Conservation (phyloP, 1,284 basidiomycete genomes). For the Apiotrichum gracile region DNA sequence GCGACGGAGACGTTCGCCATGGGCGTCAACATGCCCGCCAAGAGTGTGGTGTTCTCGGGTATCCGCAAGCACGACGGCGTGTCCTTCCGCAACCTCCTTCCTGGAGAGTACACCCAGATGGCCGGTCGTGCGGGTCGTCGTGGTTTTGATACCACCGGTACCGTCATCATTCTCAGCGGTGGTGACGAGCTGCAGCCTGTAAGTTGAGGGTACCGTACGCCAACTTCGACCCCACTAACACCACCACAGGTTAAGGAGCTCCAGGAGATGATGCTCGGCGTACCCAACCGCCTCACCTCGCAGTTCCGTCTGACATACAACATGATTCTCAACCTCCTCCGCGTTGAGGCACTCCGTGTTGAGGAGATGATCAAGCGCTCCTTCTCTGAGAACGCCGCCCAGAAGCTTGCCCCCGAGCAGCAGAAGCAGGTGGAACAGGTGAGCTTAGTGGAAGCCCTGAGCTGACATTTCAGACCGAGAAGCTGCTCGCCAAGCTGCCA, state of each 20-base stretch:
- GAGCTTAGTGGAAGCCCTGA: slow-evolving; percentile 23
- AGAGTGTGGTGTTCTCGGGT: slow-evolving; percentile 91
- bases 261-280: slow-evolving; percentile 87
- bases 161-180: slow-evolving; percentile 83
- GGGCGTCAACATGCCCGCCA: slow-evolving; percentile 99
- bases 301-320: slow-evolving; percentile 99
- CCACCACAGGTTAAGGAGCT: slow-evolving; percentile 62
- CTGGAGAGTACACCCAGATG: slow-evolving; percentile 98
- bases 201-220: slow-evolving; percentile 20
- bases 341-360: slow-evolving; percentile 91
- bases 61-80: slow-evolving; percentile 95
- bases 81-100: slow-evolving; percentile 72
- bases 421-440: slow-evolving; percentile 80
- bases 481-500: slow-evolving; percentile 59
- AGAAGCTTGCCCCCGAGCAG: slow-evolving; percentile 85
- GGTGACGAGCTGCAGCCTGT: slow-evolving; percentile 81
- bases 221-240: neutral
- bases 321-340: slow-evolving; percentile 95
- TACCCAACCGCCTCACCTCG: slow-evolving; percentile 83
- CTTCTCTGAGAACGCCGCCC: slow-evolving; percentile 96
- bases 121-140: slow-evolving; percentile 94
- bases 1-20: slow-evolving; percentile 99
- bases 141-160: slow-evolving; percentile 90
- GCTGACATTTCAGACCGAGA: slow-evolving; percentile 60
- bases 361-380: slow-evolving; percentile 99